phyloP scores from a whole-genome alignment of 352 stramenopile genomes.

The Phytophthora multivora region DNA sequence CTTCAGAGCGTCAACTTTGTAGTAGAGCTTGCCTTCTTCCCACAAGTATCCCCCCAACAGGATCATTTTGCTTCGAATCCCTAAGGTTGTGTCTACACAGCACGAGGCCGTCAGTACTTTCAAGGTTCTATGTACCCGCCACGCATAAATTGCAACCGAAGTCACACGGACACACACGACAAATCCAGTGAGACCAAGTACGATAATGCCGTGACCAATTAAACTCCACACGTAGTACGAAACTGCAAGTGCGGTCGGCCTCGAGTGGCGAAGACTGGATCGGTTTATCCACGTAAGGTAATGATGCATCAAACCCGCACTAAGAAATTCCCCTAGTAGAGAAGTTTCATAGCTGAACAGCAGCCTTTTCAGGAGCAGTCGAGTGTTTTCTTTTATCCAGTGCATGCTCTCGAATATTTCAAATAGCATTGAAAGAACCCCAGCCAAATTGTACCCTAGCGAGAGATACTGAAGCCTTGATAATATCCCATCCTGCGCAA shows the following conservation, averaged over 20 bases:
- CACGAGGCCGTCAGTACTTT: slow-evolving; percentile 19
- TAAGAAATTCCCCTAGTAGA: slow-evolving; percentile 19
- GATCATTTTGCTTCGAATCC: slow-evolving; percentile 19
- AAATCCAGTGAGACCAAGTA: slow-evolving; percentile 14
- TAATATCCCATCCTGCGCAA: slow-evolving; percentile 22
- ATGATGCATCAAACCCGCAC: slow-evolving; percentile 11
- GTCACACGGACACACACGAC: slow-evolving; percentile 11
- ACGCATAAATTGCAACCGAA: slow-evolving; percentile 4
- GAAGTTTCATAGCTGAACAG: slow-evolving; percentile 30
- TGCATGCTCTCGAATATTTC: slow-evolving; percentile 27
- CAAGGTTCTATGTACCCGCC: slow-evolving; percentile 1
- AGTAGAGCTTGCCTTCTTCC: slow-evolving; percentile 21
- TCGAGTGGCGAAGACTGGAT: slow-evolving; percentile 8
- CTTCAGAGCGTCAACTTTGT: slow-evolving; percentile 21
- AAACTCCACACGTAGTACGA: slow-evolving; percentile 37
- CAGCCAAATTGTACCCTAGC: slow-evolving; percentile 35
- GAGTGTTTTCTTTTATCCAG: slow-evolving; percentile 2
- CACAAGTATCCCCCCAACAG: slow-evolving; percentile 21
- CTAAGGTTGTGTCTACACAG: slow-evolving; percentile 27
- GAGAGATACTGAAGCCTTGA: slow-evolving; percentile 32
- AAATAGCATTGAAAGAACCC: slow-evolving; percentile 29
- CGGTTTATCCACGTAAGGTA: slow-evolving; percentile 25
- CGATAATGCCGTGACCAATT: slow-evolving; percentile 22
- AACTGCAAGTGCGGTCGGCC: slow-evolving; percentile 12
- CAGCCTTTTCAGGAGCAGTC: slow-evolving; percentile 16